Evolutionary conservation across 2,329 filamentous ascomycete species (phyloP).

Genomic region (Pseudogymnoascus sp.): DNA sequence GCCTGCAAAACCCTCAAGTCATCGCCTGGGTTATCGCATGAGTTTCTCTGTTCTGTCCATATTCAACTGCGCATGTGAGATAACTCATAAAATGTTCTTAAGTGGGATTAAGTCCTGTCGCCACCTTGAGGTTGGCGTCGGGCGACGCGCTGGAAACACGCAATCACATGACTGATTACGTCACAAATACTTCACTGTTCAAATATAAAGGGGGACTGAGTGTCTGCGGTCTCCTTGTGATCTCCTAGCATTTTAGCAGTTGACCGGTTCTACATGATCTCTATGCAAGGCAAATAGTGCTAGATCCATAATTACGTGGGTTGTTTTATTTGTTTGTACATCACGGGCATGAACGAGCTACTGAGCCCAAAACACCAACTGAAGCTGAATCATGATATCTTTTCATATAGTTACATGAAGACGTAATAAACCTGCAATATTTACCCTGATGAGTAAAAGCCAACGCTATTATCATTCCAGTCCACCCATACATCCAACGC

Average conservation of each 20-base stretch:
- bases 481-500: neutral
- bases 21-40: neutral
- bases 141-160: constrained; percentile 4
- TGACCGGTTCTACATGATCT: neutral
- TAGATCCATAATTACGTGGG: neutral
- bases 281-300: neutral
- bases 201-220: neutral
- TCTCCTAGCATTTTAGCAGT: neutral
- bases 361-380: neutral
- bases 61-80: neutral
- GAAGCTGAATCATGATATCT: neutral
- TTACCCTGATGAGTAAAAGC: neutral
- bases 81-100: neutral
- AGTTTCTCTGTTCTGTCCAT: neutral
- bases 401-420: constrained; percentile 1
- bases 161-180: constrained; percentile 1
- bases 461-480: neutral
- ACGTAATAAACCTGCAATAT: neutral
- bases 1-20: neutral
- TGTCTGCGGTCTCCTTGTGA: neutral
- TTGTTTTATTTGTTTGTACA: neutral
- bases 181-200: neutral
- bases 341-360: neutral
- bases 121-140: neutral
- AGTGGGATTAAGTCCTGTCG: neutral